Conservation (phyloP, 768 basidiomycete genomes). For the Tulasnella sp. region DNA sequence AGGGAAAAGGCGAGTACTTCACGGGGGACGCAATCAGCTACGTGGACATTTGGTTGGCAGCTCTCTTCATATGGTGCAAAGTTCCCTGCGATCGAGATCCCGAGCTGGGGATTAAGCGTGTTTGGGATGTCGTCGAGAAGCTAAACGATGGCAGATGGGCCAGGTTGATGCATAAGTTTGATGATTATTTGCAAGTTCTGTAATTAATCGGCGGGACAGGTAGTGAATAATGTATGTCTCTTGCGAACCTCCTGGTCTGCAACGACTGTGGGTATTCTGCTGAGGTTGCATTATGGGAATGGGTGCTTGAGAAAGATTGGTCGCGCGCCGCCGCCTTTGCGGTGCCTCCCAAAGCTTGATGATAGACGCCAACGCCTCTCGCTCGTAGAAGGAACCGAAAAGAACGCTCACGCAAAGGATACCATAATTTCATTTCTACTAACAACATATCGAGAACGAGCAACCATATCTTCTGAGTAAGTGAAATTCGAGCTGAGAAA, state of each 20-base stretch:
- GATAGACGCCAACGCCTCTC: no score
- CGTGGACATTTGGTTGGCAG: constrained; percentile 66
- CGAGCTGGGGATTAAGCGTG: constrained; percentile 35
- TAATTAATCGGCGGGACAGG: neutral
- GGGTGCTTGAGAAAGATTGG: no score
- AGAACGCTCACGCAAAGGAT: no score
- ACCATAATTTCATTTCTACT: neutral
- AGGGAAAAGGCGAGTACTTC: constrained; percentile 9
- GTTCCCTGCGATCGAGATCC: constrained; percentile 47
- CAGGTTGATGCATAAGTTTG: constrained; percentile 41
- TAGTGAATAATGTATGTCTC: neutral
- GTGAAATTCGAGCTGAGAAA: neutral
- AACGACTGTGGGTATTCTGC: neutral
- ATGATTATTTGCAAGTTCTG: neutral
- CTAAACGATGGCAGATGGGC: constrained; percentile 68
- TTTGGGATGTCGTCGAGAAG: constrained; percentile 55
- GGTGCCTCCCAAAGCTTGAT: no score
- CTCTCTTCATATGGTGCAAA: constrained; percentile 67
- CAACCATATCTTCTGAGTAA: neutral
- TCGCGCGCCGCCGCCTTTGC: no score
- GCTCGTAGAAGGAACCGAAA: no score
- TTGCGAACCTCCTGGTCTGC: neutral
- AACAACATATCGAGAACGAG: neutral
- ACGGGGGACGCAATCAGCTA: constrained; percentile 62
- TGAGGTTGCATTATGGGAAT: neutral